These are phyloP conservation scores for Biscogniauxia mediterranea DNA, from an alignment of 2,329 filamentous ascomycete genomes.

Conservation along the genomic window DNA sequence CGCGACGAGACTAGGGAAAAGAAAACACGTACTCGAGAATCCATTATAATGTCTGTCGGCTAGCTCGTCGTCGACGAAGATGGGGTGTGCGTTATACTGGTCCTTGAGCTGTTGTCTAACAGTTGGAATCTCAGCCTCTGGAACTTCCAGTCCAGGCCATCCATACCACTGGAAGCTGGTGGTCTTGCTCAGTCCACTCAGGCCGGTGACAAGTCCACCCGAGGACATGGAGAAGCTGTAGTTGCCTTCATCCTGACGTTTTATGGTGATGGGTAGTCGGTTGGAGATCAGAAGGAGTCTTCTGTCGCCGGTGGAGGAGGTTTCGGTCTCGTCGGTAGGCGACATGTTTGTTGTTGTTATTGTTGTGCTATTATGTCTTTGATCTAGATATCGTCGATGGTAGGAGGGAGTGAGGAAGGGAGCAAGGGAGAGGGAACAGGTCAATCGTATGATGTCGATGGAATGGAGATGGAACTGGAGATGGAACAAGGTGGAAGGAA, in stretches of 20 bases:
- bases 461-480: background rate
- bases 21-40: constrained; percentile 75
- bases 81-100: constrained; percentile 84
- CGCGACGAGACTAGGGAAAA: constrained; percentile 2
- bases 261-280: constrained; percentile 93
- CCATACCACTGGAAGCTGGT: constrained; percentile 98
- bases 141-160: constrained; percentile 92
- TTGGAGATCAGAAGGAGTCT: constrained; percentile 86
- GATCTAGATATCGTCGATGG: no score
- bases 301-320: constrained; percentile 25
- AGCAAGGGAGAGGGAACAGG: no score
- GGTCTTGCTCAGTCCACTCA: constrained; percentile 87
- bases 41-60: constrained; percentile 97
- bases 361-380: no score
- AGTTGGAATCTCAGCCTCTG: constrained; percentile 72
- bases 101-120: constrained; percentile 79
- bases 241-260: constrained; percentile 84
- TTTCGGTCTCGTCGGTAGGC: constrained; percentile 20
- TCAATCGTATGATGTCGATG: no score
- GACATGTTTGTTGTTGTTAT: constrained; percentile 16
- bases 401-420: no score
- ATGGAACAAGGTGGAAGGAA: no score
- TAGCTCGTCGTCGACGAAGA: constrained; percentile 91
- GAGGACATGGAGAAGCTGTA: constrained; percentile 97
- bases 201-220: constrained; percentile 87